Conservation (phyloP, 2,329 filamentous ascomycete genomes). For the Penicillium brevicompactum region DNA sequence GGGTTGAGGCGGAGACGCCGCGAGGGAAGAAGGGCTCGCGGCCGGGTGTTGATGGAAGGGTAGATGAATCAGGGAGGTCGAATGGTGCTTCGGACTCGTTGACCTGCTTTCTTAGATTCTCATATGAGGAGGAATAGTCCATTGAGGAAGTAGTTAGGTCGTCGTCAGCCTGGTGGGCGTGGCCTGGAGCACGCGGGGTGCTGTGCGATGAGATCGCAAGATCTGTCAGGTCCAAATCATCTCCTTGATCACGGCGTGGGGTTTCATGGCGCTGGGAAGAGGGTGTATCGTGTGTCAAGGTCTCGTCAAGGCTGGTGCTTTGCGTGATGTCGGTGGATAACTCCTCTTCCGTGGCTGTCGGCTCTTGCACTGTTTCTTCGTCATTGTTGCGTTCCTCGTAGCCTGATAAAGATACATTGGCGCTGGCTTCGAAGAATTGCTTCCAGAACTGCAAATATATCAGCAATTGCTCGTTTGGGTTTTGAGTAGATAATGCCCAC, state of each 20-base stretch:
- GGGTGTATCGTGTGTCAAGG: conserved; percentile 42
- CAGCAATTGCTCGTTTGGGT: not conserved
- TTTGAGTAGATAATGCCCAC: conserved; percentile 47
- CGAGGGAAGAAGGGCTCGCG: conserved; percentile 28
- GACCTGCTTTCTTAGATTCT: conserved; percentile 70
- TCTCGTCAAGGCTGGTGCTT: conserved; percentile 37
- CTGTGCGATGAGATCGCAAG: conserved; percentile 50
- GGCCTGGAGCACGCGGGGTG: conserved; percentile 46
- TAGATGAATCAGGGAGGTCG: conserved; percentile 36
- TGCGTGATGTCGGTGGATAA: conserved; percentile 55
- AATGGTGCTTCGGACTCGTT: conserved; percentile 46
- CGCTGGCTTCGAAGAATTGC: conserved; percentile 98
- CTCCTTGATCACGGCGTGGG: conserved; percentile 30
- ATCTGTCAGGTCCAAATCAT: conserved; percentile 50
- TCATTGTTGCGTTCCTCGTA: conserved; percentile 76
- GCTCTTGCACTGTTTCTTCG: conserved; percentile 57
- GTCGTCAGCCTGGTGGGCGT: conserved; percentile 31
- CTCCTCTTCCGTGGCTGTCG: conserved; percentile 59
- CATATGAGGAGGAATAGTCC: conserved; percentile 74
- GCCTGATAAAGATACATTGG: conserved; percentile 92
- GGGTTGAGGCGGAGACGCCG: conserved; percentile 63
- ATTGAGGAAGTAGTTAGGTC: conserved; percentile 45
- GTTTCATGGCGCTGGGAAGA: conserved; percentile 35
- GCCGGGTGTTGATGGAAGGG: conserved; percentile 41
- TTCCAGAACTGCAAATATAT: conserved; percentile 83